A percentile compares a stretch with the other conserved stretches of the same genome.
Evolutionary conservation across 1,284 basidiomycete genomes (phyloP).

Genomic region (Ceratobasidium sp.): DNA sequence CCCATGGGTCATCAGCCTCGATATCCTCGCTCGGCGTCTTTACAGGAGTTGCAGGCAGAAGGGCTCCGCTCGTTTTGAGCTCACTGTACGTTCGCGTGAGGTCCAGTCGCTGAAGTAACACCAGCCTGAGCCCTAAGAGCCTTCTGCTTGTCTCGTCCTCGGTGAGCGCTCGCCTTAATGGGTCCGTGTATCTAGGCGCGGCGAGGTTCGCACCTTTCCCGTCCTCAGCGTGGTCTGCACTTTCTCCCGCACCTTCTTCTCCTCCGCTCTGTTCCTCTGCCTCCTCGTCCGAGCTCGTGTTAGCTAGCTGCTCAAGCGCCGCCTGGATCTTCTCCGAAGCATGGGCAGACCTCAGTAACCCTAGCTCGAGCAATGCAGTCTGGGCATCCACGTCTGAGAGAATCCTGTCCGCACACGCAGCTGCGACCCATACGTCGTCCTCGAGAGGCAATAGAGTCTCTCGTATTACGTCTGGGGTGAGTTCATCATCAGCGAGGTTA

Average conservation of each 20-base stretch:
- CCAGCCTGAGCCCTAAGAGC: conserved; percentile 31
- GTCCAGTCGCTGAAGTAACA: conserved; percentile 74
- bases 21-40: conserved; percentile 59
- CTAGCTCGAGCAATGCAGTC: conserved; percentile 70
- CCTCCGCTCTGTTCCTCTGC: conserved; percentile 35
- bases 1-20: conserved; percentile 87
- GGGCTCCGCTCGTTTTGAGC: neutral
- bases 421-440: conserved; percentile 80
- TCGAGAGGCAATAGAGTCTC: conserved; percentile 65
- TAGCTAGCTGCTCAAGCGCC: conserved; percentile 52
- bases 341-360: conserved; percentile 68
- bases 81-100: conserved; percentile 72
- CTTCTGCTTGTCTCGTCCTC: conserved; percentile 36
- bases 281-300: conserved; percentile 49
- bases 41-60: neutral
- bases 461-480: conserved; percentile 66
- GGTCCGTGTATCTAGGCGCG: conserved; percentile 7
- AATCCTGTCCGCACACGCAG: conserved; percentile 77
- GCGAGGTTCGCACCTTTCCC: conserved; percentile 27
- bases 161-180: conserved; percentile 30
- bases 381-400: conserved; percentile 70
- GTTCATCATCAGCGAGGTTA: conserved; percentile 65
- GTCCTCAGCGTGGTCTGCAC: conserved; percentile 52
- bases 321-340: conserved; percentile 66
- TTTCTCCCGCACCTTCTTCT: conserved; percentile 46